Conservation (phyloP, 495 filamentous ascomycete species). For the Rostrohypoxylon terebratum region DNA sequence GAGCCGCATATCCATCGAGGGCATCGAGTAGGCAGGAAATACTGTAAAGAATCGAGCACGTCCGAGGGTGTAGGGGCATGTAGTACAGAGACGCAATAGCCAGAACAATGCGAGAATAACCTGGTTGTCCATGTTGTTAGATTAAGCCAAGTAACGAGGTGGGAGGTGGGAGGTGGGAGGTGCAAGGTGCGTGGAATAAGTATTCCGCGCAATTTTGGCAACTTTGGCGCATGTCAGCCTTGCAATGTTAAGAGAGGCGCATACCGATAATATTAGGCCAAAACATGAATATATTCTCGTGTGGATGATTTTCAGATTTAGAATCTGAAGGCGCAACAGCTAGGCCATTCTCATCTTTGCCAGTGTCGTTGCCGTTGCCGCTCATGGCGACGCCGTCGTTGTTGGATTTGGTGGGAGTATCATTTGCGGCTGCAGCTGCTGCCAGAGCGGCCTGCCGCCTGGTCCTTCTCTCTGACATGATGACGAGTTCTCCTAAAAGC, state of each 20-base stretch:
- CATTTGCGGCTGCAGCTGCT: slow-evolving; percentile 38
- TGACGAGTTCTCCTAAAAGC: slow-evolving; percentile 8
- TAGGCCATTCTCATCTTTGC: slow-evolving; percentile 48
- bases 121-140: slow-evolving; percentile 56
- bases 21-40: slow-evolving; percentile 94
- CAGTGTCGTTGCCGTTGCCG: slow-evolving; percentile 37
- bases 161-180: neutral
- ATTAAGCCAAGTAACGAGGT: slow-evolving; percentile 30
- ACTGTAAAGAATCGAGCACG: slow-evolving; percentile 90
- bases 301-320: slow-evolving; percentile 41
- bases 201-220: neutral
- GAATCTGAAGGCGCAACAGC: slow-evolving; percentile 32
- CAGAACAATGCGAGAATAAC: slow-evolving; percentile 89
- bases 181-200: neutral
- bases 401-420: slow-evolving; percentile 32
- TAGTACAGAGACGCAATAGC: slow-evolving; percentile 95
- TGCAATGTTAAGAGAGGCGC: slow-evolving; percentile 34
- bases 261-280: slow-evolving; percentile 93
- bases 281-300: slow-evolving; percentile 96
- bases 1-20: slow-evolving; percentile 90
- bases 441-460: slow-evolving; percentile 53
- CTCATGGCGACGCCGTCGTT: slow-evolving; percentile 28
- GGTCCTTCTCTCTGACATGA: slow-evolving; percentile 51
- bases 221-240: slow-evolving; percentile 3
- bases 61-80: slow-evolving; percentile 96